Base-by-base conservation (phyloP, 2,329 filamentous ascomycete species). In the Paecilomyces fulvus region DNA sequence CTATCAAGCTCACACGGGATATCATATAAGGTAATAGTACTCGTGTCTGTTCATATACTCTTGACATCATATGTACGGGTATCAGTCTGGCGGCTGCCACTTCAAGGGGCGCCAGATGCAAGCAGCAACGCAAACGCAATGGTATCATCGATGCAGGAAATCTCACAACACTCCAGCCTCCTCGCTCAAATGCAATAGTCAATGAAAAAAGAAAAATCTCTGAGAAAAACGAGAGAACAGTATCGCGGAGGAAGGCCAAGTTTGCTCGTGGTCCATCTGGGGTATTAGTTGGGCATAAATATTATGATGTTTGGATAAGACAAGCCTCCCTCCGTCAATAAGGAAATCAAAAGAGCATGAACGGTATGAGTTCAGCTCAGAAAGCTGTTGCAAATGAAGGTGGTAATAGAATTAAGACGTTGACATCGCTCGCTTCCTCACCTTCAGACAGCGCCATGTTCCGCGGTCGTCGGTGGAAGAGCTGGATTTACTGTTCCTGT, bases 61-160 rank as follows among this genome's bases (percentile, higher is more conserved):
- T 43, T n/a, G n/a, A 17, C 37, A 43, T 43, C 48, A n/a, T 49
- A 49, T 49, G 48, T 49, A 49, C 48, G 48, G 48, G 48, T 49
- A 49, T 49, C 48, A 49, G 48, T 28, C 48, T 20, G 14, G 31
- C 25, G 33, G 53, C 48, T 43, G 53, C 46, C 52, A 55, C 53
- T 28, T 23, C 17, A 37, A 51, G 50, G 25, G 25, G 17, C 10
- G 21, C 23, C 49, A 51, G 50, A 51, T 14, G 31, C 25, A 37
- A 46, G 14, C 14, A 30, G 53, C 43, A 30, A 30, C 48, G 33
- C 33, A 21, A 31, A 37, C 14, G 30, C 31, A 30, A 30, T 48
- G 53, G 53, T 55, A 55, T 55, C 53, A 55, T 50, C 52, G 25
- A 54, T 49, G 37, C 20, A 30, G 37, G 20, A 28, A 43, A 46